phyloP scores from a whole-genome alignment of 306 rosid species.

The Crotalaria pallida region DNA sequence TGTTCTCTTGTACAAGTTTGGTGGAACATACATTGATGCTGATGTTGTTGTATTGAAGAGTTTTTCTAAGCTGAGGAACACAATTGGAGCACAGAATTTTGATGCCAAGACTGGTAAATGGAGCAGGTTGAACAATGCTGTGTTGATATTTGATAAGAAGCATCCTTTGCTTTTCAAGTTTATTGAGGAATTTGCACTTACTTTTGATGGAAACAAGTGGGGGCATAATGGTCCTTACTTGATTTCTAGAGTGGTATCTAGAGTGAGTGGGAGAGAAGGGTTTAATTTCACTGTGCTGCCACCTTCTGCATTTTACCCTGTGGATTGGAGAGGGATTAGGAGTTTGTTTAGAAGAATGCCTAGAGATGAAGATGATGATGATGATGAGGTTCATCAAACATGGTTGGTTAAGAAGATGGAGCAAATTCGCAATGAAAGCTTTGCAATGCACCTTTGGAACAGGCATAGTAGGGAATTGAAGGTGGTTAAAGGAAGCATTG shows the following conservation, averaged over 20 bases:
- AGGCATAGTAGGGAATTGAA: constrained; percentile 53
- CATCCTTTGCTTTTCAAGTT: constrained; percentile 73
- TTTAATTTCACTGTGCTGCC: constrained; percentile 54
- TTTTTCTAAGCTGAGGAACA: constrained; percentile 63
- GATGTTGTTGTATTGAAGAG: constrained; percentile 67
- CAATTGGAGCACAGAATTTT: constrained; percentile 79
- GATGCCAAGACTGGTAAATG: constrained; percentile 57
- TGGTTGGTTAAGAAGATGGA: constrained; percentile 51
- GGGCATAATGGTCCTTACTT: constrained; percentile 96
- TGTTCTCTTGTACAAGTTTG: constrained; percentile 61
- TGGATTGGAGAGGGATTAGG: constrained; percentile 62
- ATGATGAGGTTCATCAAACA: constrained; percentile 40
- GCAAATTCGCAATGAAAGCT: constrained; percentile 48
- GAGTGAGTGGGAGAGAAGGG: constrained; percentile 44
- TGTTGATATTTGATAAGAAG: constrained; percentile 66
- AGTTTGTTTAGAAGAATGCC: constrained; percentile 58
- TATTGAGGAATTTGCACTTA: constrained; percentile 77
- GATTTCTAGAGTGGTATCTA: constrained; percentile 80
- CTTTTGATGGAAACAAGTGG: constrained; percentile 93
- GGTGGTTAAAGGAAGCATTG: constrained; percentile 66
- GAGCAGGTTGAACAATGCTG: constrained; percentile 87
- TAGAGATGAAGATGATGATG: too few species aligned
- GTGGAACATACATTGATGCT: constrained; percentile 70
- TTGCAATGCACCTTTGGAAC: constrained; percentile 83
- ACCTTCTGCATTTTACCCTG: constrained; percentile 82